These are phyloP conservation scores for Zygosaccharomyces bailii DNA, from an alignment of 805 yeast species.

Conservation along the genomic window DNA sequence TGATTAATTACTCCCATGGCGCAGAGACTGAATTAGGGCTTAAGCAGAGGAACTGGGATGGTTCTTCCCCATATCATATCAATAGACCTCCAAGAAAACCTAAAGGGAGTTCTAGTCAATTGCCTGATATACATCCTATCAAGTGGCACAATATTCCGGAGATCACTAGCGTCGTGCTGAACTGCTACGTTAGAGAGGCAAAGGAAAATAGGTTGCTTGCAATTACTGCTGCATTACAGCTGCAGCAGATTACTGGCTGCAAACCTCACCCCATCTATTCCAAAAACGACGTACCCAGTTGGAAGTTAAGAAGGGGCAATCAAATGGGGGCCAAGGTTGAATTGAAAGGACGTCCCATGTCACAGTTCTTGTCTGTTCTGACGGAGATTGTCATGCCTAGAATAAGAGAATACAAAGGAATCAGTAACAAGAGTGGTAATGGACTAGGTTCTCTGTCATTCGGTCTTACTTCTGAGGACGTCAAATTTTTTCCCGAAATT, in stretches of 20 bases:
- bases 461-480: conserved; percentile 75
- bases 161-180: conserved; percentile 62
- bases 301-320: conserved; percentile 85
- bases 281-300: conserved; percentile 73
- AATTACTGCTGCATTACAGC: conserved; percentile 69
- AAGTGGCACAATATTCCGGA: conserved; percentile 69
- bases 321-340: conserved; percentile 87
- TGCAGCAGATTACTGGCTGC: conserved; percentile 92
- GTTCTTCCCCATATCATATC: conserved; percentile 80
- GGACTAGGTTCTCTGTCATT: conserved; percentile 79
- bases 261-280: conserved; percentile 74
- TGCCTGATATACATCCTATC: conserved; percentile 69
- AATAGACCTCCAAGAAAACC: conserved; percentile 80
- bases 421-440: conserved; percentile 76
- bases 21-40: conserved; percentile 54
- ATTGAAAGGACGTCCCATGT: conserved; percentile 74
- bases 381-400: conserved; percentile 93
- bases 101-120: conserved; percentile 65
- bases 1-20: conserved; percentile 72
- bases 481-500: conserved; percentile 86
- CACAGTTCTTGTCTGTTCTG: conserved; percentile 79
- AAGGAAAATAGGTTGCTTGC: conserved; percentile 67
- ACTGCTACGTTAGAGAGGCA: conserved; percentile 73
- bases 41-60: conserved; percentile 81
- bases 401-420: conserved; percentile 80